Conservation (phyloP, 75 land plant genomes). For the Pseudotsuga menziesii region DNA sequence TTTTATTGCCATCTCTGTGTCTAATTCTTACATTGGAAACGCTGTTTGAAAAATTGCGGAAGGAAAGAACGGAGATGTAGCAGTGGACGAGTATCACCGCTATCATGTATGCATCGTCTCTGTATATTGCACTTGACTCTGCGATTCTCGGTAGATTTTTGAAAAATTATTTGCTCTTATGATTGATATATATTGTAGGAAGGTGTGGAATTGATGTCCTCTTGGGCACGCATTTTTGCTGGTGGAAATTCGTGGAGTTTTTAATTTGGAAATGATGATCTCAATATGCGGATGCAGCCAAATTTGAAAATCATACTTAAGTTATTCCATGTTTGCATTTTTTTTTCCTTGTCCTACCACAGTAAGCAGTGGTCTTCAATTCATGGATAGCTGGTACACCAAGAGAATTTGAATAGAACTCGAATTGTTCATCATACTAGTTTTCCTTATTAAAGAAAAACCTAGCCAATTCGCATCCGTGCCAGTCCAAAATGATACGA, state of each 20-base stretch:
- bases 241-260: background rate
- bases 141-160: background rate
- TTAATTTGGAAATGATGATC: too few species aligned
- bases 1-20: background rate
- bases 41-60: constrained; percentile 35
- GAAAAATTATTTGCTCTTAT: background rate
- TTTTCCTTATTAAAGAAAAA: too few species aligned
- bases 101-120: constrained; percentile 16
- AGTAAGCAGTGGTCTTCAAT: too few species aligned
- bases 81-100: constrained; percentile 38
- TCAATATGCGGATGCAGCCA: too few species aligned
- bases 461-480: too few species aligned
- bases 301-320: background rate
- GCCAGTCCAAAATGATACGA: too few species aligned
- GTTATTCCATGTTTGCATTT: too few species aligned
- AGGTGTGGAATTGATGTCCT: constrained; percentile 28
- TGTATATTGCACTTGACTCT: background rate
- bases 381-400: too few species aligned
- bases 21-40: background rate
- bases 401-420: too few species aligned
- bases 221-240: constrained; percentile 37
- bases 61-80: constrained; percentile 35
- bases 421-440: too few species aligned
- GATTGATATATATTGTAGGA: constrained; percentile 22
- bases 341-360: too few species aligned